Base-by-base conservation (phyloP, 2,329 filamentous ascomycete genomes). In the Didymella pinodella region DNA sequence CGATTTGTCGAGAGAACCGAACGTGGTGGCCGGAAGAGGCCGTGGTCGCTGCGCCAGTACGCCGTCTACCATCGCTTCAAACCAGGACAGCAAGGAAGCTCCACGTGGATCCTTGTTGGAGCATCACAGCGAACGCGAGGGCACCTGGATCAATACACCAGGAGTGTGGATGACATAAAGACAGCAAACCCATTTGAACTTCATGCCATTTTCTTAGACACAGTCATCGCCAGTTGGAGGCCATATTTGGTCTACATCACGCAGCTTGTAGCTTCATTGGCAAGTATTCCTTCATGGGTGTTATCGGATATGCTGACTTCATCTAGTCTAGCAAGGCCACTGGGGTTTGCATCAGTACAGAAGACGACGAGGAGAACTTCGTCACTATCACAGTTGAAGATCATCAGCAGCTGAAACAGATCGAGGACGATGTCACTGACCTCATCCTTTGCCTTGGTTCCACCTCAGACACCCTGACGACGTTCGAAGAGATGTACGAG, bases 181-280 rank as follows among this genome's bases (percentile, higher is more conserved):
- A 20, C 16, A 12, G 49, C 61, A 2, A 66, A 69, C 57, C 69
- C 69, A 1, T 68, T 71, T n/a, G 69, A 70, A 25, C 56, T 71
- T 2, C 69, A 71, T 36, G 48, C 58, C 7, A 65, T 68, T 5
- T 67, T 71, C 22, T 49, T 70, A 0, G 59, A 66, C 31, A 65
- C 57, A 16, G 64, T 58, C 2, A 66, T 70, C 28, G 47, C 55
- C 6, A 65, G 60, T 16, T 69, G 65, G 66, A 57, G 61, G 28
- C 64, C 63, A 2, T 70, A 68, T 48, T 36, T 70, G 11, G 54
- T 50, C 8, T 36, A 65, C 32, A 43, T 65, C 10, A 61, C 57
- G 6, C 53, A 55, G 26, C 26, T 3, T 22, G 22, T 22, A 3
- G 22, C 22, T 22, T 22, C 22, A 22, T 22, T 22, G 22, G 22